Evolutionary conservation across 2,329 filamentous ascomycete genomes (phyloP), one percentile per base, ranked within the genome.

Genomic region (Incumbomyces delicatus): DNA sequence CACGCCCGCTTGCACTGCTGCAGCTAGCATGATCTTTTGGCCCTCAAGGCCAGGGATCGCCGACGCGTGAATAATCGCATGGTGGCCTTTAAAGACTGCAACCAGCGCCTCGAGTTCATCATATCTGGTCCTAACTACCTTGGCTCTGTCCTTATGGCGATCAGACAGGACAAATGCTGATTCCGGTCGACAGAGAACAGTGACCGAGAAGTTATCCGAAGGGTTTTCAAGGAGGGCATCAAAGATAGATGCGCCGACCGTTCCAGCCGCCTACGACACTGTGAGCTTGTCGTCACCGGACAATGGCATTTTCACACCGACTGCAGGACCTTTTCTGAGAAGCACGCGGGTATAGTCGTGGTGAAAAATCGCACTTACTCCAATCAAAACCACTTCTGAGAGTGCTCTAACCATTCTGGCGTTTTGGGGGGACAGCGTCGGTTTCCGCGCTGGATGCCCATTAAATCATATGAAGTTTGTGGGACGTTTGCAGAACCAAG

Each of bases 371-470:
- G 10, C 3, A 36, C 41, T 8, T 44, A 44, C 41, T 12, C 41
- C 41, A 4, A 44, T 33, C 17, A 44, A 33, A n/a, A 44, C 31
- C 11, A 44, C 41, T 27, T 36, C 36, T 5, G 41, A 44, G 6
- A 44, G 33, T 3, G 22, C 29, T 8, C 20, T 20, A 16, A n/a
- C 31, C 41, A 44, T 44, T 3, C 30, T 30, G n/a, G n/a, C n/a
- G 6, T 12, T 42, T 6, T n/a, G 6, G 16, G 6, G n/a, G n/a
- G n/a, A n/a, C n/a, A n/a, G n/a, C n/a, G n/a, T n/a, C n/a, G n/a
- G n/a, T n/a, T n/a, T n/a, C n/a, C n/a, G 8, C 22, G 22, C 22
- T 27, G 5, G 8, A 8, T 5, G 22, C 22, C 8, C 8, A 27
- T 8, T 4, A 27, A 27, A 27, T 27, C 22, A 27, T 27, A 4